These are phyloP conservation scores for Elsinoe batatas DNA, from an alignment of 2,329 filamentous ascomycete genomes.

Conservation along the genomic window DNA sequence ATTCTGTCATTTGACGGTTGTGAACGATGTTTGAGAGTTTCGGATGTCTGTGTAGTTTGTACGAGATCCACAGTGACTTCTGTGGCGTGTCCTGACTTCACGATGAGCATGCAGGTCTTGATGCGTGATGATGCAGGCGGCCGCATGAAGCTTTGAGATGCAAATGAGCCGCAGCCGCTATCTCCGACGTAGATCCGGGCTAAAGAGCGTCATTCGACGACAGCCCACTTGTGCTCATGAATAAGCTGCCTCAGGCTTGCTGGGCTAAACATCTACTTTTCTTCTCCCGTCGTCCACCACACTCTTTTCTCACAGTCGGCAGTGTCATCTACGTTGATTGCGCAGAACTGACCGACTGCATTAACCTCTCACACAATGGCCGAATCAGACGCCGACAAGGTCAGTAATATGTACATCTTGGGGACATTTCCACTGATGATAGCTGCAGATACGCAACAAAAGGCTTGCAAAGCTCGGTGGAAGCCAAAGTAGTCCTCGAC, in stretches of 20 bases:
- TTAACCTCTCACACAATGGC: slow-evolving; percentile 11
- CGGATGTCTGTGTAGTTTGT: no score
- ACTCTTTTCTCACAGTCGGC: neutral
- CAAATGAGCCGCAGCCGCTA: neutral
- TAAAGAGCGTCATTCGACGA: neutral
- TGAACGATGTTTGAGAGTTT: no score
- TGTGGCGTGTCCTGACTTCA: no score
- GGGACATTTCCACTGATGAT: neutral
- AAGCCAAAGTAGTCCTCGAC: slow-evolving; percentile 20
- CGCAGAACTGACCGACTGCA: no score
- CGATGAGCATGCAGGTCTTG: neutral
- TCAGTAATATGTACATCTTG: slow-evolving; percentile 19
- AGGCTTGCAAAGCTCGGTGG: slow-evolving; percentile 54
- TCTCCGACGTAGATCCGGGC: slow-evolving; percentile 1
- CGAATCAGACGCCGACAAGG: slow-evolving; percentile 40
- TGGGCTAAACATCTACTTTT: neutral
- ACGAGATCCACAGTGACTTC: no score
- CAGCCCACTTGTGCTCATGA: neutral
- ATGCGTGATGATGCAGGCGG: neutral
- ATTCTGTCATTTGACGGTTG: no score
- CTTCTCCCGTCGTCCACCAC: neutral
- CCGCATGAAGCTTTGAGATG: neutral
- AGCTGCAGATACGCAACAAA: slow-evolving; percentile 53
- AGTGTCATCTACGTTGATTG: no score
- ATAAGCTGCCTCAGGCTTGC: slow-evolving; percentile 1